Percentiles rank a stretch among this genome's conserved stretches.
Evolutionary conservation across 225 moss, liverwort and hornwort species (phyloP).

Genomic region (Bryoerythrophyllum caledonicum): DNA sequence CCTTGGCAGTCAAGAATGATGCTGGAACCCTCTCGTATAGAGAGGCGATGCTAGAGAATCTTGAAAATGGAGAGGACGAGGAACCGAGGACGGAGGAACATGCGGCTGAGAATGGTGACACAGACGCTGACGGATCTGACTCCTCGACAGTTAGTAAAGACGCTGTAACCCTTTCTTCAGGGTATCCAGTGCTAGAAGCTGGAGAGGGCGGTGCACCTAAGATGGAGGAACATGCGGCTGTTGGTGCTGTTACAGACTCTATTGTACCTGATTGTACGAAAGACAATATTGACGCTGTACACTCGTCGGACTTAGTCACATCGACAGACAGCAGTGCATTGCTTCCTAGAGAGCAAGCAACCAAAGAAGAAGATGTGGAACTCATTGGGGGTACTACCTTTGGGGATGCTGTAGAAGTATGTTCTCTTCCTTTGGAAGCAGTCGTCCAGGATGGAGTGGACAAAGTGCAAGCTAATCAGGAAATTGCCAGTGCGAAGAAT

Average conservation of each 20-base stretch:
- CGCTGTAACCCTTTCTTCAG: background rate
- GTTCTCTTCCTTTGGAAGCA: constrained; percentile 16
- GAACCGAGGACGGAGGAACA: background rate
- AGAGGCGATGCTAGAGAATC: background rate
- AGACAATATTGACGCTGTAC: constrained; percentile 1
- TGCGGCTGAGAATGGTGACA: background rate
- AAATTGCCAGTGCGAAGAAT: constrained; percentile 2
- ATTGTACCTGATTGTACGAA: background rate
- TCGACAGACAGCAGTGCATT: background rate
- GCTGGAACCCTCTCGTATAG: background rate
- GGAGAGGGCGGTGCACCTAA: background rate
- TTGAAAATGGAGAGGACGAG: constrained; percentile 12
- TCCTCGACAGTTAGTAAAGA: background rate
- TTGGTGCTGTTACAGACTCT: background rate
- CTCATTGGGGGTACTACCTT: background rate
- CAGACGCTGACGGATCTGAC: too few species aligned
- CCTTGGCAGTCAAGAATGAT: background rate
- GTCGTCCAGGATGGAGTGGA: constrained; percentile 13
- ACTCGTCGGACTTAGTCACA: constrained; percentile 12
- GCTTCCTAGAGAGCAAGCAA: constrained; percentile 6
- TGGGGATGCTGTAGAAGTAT: constrained; percentile 12
- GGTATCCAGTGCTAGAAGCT: constrained; percentile 7
- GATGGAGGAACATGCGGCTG: background rate
- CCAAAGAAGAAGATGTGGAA: constrained; percentile 14
- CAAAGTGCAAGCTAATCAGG: constrained; percentile 19